Percentiles rank a stretch among this genome's conserved stretches.
Conservation (phyloP, 306 rosid genomes). For the Sphenostylis stenocarpa region DNA sequence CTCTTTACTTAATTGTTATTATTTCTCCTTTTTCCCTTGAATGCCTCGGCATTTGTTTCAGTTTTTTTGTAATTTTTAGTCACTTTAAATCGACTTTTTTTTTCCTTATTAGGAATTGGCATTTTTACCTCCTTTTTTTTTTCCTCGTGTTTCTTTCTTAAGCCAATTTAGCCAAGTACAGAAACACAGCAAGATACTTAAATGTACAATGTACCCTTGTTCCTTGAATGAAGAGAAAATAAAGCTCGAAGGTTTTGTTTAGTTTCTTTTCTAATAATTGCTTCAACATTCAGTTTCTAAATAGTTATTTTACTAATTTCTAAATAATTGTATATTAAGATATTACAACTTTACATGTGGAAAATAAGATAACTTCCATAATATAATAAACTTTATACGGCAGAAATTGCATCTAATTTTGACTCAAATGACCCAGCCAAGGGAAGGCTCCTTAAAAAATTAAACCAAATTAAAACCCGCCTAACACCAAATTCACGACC, state of each 20-base stretch:
- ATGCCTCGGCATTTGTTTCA: constrained; percentile 33
- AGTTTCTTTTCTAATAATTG: neutral
- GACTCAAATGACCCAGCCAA: neutral
- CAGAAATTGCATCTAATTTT: neutral
- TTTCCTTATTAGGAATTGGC: constrained; percentile 33
- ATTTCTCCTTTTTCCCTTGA: constrained; percentile 20
- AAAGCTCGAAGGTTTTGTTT: constrained; percentile 26
- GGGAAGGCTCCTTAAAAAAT: neutral
- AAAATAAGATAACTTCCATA: neutral
- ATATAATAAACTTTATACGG: neutral
- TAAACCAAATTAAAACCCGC: neutral
- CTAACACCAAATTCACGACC: neutral
- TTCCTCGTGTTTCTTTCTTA: constrained; percentile 27
- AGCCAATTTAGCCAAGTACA: constrained; percentile 20
- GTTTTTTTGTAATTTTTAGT: constrained; percentile 38
- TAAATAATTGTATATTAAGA: neutral
- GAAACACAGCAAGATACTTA: constrained; percentile 29
- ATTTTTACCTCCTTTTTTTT: neutral
- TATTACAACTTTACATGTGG: neutral
- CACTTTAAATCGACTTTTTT: constrained; percentile 27
- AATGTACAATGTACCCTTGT: constrained; percentile 43
- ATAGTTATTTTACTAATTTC: neutral
- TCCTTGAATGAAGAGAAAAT: constrained; percentile 37
- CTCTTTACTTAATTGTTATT: constrained; percentile 32
- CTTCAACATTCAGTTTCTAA: neutral